phyloP scores from a whole-genome alignment of 106 monocot species.

The Triglochin maritima region DNA sequence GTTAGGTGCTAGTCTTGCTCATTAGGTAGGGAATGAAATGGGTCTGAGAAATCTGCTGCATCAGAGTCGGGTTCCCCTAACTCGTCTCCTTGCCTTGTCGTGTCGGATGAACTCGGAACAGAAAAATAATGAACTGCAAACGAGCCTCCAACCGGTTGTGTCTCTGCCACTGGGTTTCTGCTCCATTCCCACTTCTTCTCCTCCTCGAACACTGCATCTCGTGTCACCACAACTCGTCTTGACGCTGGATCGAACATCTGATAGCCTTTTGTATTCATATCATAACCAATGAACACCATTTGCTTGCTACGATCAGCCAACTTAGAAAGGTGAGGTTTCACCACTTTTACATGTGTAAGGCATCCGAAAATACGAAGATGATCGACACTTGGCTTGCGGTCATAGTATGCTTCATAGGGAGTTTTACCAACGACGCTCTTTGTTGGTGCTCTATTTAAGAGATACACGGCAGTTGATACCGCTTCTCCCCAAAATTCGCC shows the following conservation, averaged over 20 bases:
- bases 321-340: slow-evolving; percentile 1
- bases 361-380: slow-evolving; percentile 18
- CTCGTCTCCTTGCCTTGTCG: neutral
- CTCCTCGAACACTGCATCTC: slow-evolving; percentile 10
- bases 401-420: slow-evolving; percentile 11
- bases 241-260: neutral
- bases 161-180: neutral
- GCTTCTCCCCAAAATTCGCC: slow-evolving; percentile 18
- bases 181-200: neutral
- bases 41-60: neutral
- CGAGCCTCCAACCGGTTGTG: neutral
- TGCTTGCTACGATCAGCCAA: slow-evolving; percentile 6
- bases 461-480: neutral
- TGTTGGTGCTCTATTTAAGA: slow-evolving; percentile 19
- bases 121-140: too few species aligned
- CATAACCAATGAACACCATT: slow-evolving; percentile 2
- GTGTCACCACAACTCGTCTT: neutral
- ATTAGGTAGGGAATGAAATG: too few species aligned
- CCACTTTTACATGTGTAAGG: slow-evolving; percentile 3
- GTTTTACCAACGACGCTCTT: slow-evolving; percentile 1
- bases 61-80: neutral
- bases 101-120: too few species aligned
- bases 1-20: too few species aligned
- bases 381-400: slow-evolving; percentile 1
- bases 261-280: slow-evolving; percentile 6